phyloP scores from a whole-genome alignment of 768 basidiomycete species.

The Rhizopogon vulgaris region DNA sequence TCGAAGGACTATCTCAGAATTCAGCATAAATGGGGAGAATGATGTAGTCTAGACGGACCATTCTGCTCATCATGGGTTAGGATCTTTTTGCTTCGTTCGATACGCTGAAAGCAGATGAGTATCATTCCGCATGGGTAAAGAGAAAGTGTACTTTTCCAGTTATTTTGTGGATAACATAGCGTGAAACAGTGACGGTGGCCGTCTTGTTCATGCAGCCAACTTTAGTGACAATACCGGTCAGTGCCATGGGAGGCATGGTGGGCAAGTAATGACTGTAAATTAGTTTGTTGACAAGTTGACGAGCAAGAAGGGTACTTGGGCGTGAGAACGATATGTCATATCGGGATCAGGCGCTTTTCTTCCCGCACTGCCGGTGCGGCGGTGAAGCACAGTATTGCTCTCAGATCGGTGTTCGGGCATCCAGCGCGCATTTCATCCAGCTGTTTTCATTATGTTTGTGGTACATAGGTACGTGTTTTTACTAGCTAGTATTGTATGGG shows the following conservation, averaged over 20 bases:
- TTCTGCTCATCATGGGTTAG: constrained; percentile 71
- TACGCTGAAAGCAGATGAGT: constrained; percentile 38
- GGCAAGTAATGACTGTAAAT: not conserved
- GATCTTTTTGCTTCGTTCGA: constrained; percentile 73
- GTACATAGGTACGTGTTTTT: not conserved
- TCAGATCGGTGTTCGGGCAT: too few relatives aligned
- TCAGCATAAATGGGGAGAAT: constrained; percentile 4
- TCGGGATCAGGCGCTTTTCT: not conserved
- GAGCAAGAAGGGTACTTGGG: not conserved
- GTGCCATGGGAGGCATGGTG: constrained; percentile 72
- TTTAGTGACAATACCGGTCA: constrained; percentile 73
- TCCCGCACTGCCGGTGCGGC: too few relatives aligned
- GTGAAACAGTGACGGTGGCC: constrained; percentile 75
- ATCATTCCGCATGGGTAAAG: not conserved
- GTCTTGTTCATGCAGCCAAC: constrained; percentile 82
- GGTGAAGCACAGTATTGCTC: too few relatives aligned
- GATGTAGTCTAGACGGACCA: constrained; percentile 36
- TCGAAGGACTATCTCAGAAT: constrained; percentile 43
- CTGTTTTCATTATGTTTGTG: not conserved
- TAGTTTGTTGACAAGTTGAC: too few relatives aligned
- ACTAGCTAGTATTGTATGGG: not conserved
- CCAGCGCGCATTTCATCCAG: too few relatives aligned
- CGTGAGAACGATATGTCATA: not conserved
- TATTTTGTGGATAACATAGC: constrained; percentile 62
- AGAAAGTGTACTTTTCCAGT: constrained; percentile 64